phyloP scores from a whole-genome alignment of 495 filamentous ascomycete species.

The Patellaria atrata region DNA sequence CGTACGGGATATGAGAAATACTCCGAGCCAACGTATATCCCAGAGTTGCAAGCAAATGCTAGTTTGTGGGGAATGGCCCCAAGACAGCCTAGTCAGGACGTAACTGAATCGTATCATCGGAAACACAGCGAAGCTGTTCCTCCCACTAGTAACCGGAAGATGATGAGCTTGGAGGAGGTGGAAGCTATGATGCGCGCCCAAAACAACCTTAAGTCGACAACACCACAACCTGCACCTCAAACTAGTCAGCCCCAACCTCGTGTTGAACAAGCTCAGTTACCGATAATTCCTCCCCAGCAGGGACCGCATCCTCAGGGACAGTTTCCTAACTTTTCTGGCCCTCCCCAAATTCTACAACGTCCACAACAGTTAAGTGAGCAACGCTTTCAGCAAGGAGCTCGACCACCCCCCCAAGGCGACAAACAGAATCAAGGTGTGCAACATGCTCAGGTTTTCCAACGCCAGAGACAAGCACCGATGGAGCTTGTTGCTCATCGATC shows the following conservation, averaged over 20 bases:
- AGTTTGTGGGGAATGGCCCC: slow-evolving; percentile 73
- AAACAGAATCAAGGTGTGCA: slow-evolving; percentile 31
- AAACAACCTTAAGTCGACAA: no score
- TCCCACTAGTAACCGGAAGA: slow-evolving; percentile 40
- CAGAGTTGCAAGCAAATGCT: slow-evolving; percentile 82
- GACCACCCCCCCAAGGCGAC: slow-evolving; percentile 16
- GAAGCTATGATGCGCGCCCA: slow-evolving; percentile 82
- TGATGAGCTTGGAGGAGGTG: slow-evolving; percentile 94
- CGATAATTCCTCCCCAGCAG: slow-evolving; percentile 7
- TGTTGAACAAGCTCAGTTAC: slow-evolving; percentile 18
- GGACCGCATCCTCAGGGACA: slow-evolving; percentile 3
- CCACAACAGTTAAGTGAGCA: slow-evolving; percentile 18
- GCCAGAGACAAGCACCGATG: slow-evolving; percentile 29
- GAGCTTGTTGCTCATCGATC: slow-evolving; percentile 14
- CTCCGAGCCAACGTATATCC: slow-evolving; percentile 55
- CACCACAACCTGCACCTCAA: slow-evolving; percentile 22
- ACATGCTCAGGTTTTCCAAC: slow-evolving; percentile 36
- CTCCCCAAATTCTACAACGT: slow-evolving; percentile 28
- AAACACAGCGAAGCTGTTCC: slow-evolving; percentile 10
- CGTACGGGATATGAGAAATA: slow-evolving; percentile 84
- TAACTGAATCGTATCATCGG: slow-evolving; percentile 7
- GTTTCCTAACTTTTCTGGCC: slow-evolving; percentile 7
- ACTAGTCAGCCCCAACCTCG: slow-evolving; percentile 20
- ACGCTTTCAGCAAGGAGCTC: slow-evolving; percentile 7
- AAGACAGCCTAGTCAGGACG: slow-evolving; percentile 38